Conservation (phyloP, 2,329 filamentous ascomycete genomes). For the Teratosphaeria zuluensis region DNA sequence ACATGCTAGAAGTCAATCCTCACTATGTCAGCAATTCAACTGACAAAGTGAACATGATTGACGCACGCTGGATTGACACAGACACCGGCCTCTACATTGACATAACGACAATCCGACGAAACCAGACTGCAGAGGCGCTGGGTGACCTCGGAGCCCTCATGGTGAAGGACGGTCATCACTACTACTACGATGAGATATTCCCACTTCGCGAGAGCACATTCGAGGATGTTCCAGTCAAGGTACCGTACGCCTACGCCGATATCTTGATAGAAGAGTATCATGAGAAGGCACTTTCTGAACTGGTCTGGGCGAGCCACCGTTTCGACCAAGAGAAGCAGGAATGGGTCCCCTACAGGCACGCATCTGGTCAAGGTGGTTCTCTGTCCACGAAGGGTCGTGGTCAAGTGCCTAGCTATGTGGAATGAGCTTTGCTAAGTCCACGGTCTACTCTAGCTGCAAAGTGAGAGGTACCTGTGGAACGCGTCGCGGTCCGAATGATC, state of each 20-base stretch:
- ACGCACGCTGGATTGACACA: conserved; percentile 53
- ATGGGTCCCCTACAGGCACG: conserved; percentile 19
- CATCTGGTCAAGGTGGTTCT: neutral
- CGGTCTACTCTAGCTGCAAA: neutral
- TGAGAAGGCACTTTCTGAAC: conserved; percentile 36
- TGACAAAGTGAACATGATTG: conserved; percentile 47
- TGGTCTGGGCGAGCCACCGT: conserved; percentile 34
- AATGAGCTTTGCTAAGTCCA: neutral
- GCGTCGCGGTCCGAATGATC: neutral
- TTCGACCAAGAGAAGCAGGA: conserved; percentile 28
- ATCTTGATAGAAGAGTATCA: conserved; percentile 49
- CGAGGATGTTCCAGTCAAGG: conserved; percentile 43
- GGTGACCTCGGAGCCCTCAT: conserved; percentile 38
- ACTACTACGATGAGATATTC: conserved; percentile 45
- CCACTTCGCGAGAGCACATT: conserved; percentile 47
- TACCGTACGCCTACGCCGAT: conserved; percentile 48
- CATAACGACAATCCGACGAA: conserved; percentile 47
- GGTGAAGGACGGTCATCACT: conserved; percentile 50
- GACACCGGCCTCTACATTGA: conserved; percentile 52
- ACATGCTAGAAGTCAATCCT: conserved; percentile 52
- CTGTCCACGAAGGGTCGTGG: neutral
- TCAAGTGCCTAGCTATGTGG: neutral
- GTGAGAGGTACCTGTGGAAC: neutral
- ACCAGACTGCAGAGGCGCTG: conserved; percentile 29
- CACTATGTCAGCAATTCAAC: conserved; percentile 38